phyloP scores from a whole-genome alignment of 441 rosid genomes.

The Sinapis alba region DNA sequence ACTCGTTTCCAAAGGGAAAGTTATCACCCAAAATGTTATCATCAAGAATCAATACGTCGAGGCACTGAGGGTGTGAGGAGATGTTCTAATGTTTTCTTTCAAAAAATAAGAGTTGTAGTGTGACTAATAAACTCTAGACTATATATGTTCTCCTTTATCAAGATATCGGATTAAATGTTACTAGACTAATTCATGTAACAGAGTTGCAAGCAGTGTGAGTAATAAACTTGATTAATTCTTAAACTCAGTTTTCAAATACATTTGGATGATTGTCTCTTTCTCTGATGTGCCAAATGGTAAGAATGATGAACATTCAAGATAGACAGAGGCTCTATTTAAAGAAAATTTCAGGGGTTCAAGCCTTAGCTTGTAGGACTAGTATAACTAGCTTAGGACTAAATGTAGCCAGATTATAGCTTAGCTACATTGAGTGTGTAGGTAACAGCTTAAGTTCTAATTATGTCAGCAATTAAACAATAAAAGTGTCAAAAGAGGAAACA shows the following conservation, averaged over 20 bases:
- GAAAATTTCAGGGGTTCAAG: conserved; percentile 9
- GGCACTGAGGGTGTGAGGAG: conserved; percentile 27
- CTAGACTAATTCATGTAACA: not conserved
- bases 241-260: too few species aligned
- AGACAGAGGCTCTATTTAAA: not conserved
- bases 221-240: not conserved
- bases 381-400: not conserved
- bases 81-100: not conserved
- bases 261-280: too few species aligned
- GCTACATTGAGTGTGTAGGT: not conserved
- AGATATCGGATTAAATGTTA: not conserved
- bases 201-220: not conserved
- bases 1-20: not conserved
- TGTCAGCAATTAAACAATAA: not conserved
- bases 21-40: conserved; percentile 16
- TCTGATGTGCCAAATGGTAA: too few species aligned
- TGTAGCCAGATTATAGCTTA: not conserved
- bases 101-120: conserved; percentile 11
- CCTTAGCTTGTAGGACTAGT: not conserved
- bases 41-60: conserved; percentile 9
- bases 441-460: not conserved
- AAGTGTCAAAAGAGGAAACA: not conserved
- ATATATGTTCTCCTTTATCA: not conserved
- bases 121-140: not conserved
- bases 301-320: not conserved